Evolutionary conservation across 148 eudicot genomes (phyloP).

Genomic region (Dysphania ambrosioides): DNA sequence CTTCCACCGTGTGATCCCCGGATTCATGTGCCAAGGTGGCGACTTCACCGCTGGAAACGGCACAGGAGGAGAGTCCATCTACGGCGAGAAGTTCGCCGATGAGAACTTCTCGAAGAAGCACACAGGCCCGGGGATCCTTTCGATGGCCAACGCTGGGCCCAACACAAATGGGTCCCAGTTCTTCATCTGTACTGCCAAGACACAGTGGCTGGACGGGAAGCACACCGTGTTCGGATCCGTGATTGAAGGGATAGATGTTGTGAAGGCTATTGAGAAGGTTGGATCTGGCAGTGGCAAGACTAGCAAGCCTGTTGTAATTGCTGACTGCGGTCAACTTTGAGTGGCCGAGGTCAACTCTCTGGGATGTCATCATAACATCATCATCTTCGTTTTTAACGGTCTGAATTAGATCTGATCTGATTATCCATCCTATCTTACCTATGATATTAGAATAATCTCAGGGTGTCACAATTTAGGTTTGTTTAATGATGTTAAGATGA

Average conservation of each 20-base stretch:
- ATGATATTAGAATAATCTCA: no score
- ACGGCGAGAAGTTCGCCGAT: constrained; percentile 51
- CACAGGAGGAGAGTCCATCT: constrained; percentile 59
- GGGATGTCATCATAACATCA: neutral
- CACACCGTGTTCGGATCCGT: constrained; percentile 56
- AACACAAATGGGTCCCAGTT: constrained; percentile 61
- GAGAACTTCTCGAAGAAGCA: constrained; percentile 65
- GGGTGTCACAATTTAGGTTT: no score
- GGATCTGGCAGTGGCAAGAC: constrained; percentile 40
- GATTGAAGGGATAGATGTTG: constrained; percentile 55
- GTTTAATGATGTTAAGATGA: constrained; percentile 18
- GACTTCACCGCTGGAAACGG: constrained; percentile 61
- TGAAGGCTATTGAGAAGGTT: constrained; percentile 47
- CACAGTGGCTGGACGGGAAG: constrained; percentile 59
- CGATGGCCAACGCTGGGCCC: constrained; percentile 63
- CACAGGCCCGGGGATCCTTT: constrained; percentile 53
- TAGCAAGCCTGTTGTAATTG: constrained; percentile 41
- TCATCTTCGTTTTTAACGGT: neutral
- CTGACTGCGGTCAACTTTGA: constrained; percentile 42
- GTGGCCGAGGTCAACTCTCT: no score
- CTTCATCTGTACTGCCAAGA: constrained; percentile 56
- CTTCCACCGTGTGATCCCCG: constrained; percentile 63
- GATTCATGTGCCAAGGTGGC: constrained; percentile 72
- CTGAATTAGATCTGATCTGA: neutral
- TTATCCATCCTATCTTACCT: neutral